Evolutionary conservation across 2,329 filamentous ascomycete genomes (phyloP), one percentile per base, ranked within the genome.

Genomic region (Geosmithia flava): DNA sequence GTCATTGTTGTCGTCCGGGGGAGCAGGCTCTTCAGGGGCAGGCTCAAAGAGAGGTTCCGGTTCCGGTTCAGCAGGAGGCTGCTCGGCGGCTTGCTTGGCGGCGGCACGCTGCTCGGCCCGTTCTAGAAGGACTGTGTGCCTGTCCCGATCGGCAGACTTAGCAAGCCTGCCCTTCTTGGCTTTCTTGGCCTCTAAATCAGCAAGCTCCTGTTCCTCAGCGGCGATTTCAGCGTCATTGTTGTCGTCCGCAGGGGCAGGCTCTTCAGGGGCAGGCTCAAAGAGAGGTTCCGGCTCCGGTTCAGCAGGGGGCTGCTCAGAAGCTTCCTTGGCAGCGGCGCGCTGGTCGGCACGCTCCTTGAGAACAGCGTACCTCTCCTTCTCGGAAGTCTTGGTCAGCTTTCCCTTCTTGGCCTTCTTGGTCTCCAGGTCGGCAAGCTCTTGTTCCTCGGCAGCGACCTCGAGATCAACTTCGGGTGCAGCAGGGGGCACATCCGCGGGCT

Each of bases 401-500:
- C 51, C 55, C 52, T 48, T 53, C 51, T 62, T 60, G 2, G 57
- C 57, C 46, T 61, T 63, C 43, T 59, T 59, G 51, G 60, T 30
- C 50, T 47, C 54, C 4, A 64, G 51, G 16, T 50, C 52, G 20
- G 50, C 53, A 15, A 57, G 49, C 45, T 56, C 55, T 30, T 49
- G 53, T 23, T 56, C 56, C 42, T 55, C 52, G 20, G 50, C 51
- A 7, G 47, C 56, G 30, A 54, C 51, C 16, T 51, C 52, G 41
- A 37, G 37, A 23, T 50, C 20, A 10, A 15, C 42, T 17, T 46
- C 54, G 51, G 59, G 56, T 48, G 57, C 51, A 44, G 48, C 46
- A 54, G 62, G 50, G 49, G 59, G 51, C 47, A 59, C 56, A 53
- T 64, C 51, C 45, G 56, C 57, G 61, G 65, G 46, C 61, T 60